Conservation (phyloP, 2,329 filamentous ascomycete genomes). For the Graphilbum fragrans region DNA sequence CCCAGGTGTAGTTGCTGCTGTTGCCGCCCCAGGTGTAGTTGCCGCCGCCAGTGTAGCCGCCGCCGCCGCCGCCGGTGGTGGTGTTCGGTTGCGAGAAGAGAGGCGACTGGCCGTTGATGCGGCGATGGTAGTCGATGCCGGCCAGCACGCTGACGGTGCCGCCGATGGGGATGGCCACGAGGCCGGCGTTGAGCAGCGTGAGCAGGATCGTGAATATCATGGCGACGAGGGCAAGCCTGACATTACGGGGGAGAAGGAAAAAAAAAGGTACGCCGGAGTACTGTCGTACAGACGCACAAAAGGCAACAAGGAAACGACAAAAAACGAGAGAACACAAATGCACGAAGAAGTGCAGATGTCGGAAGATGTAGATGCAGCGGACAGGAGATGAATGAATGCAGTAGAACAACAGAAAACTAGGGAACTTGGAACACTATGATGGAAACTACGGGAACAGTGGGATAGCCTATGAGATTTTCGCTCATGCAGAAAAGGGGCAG, state of each 20-base stretch:
- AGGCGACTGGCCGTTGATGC: constrained; percentile 28
- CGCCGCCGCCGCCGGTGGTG: constrained; percentile 4
- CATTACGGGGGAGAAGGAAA: background rate
- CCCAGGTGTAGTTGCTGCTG: constrained; percentile 15
- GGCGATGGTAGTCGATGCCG: constrained; percentile 31
- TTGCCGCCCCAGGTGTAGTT: constrained; percentile 11
- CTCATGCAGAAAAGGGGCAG: too few relatives aligned
- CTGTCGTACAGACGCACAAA: too few relatives aligned
- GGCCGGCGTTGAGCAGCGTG: constrained; percentile 36
- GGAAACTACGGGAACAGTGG: too few relatives aligned
- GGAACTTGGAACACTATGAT: too few relatives aligned
- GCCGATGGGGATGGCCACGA: constrained; percentile 26
- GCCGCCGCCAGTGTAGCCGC: constrained; percentile 5
- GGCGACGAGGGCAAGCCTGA: constrained; percentile 1
- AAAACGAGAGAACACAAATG: background rate
- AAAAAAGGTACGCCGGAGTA: background rate
- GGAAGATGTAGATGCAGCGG: background rate
- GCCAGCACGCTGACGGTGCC: constrained; percentile 28
- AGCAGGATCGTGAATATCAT: constrained; percentile 23
- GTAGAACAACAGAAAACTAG: background rate
- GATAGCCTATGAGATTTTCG: too few relatives aligned
- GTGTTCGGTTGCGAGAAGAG: constrained; percentile 24
- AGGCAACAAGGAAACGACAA: background rate
- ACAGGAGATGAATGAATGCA: background rate
- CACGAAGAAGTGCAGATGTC: background rate